A percentile compares a stretch with the other conserved stretches of the same genome.
phyloP scores from a whole-genome alignment of 2,329 filamentous ascomycete species.

The Aspergillus sp. region DNA sequence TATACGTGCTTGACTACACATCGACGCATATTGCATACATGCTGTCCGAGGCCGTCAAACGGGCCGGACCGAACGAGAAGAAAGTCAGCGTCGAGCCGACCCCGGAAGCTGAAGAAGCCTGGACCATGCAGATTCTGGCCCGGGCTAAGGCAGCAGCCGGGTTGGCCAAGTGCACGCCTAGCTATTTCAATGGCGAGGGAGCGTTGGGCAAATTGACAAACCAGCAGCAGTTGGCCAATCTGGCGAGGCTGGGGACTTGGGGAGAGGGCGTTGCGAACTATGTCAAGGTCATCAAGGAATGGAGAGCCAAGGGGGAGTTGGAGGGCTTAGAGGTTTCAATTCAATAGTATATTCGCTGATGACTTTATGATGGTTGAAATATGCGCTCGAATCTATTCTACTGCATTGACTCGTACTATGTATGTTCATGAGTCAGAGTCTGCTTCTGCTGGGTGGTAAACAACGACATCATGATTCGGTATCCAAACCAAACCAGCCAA shows the following conservation, averaged over 20 bases:
- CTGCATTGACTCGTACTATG: background rate
- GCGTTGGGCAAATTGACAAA: constrained; percentile 12
- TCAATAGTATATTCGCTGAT: background rate
- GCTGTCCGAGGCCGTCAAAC: constrained; percentile 22
- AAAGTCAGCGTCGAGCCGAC: constrained; percentile 6
- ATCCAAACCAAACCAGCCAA: background rate
- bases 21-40: constrained; percentile 39
- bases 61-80: constrained; percentile 3
- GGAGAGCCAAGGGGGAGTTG: constrained; percentile 21
- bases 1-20: constrained; percentile 27
- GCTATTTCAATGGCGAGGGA: constrained; percentile 44
- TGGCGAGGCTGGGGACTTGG: constrained; percentile 20
- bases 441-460: background rate
- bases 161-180: constrained; percentile 44
- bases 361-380: too few relatives aligned
- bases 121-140: constrained; percentile 34
- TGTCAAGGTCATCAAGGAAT: constrained; percentile 11
- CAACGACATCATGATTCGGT: background rate
- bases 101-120: constrained; percentile 39
- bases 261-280: constrained; percentile 26
- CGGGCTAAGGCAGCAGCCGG: constrained; percentile 33
- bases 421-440: background rate
- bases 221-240: constrained; percentile 24
- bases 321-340: constrained; percentile 8
- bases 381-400: background rate